A percentile compares a stretch with the other conserved stretches of the same genome.
Evolutionary conservation across 129 eudicot species (phyloP).

Genomic region (Dittrichia graveolens): DNA sequence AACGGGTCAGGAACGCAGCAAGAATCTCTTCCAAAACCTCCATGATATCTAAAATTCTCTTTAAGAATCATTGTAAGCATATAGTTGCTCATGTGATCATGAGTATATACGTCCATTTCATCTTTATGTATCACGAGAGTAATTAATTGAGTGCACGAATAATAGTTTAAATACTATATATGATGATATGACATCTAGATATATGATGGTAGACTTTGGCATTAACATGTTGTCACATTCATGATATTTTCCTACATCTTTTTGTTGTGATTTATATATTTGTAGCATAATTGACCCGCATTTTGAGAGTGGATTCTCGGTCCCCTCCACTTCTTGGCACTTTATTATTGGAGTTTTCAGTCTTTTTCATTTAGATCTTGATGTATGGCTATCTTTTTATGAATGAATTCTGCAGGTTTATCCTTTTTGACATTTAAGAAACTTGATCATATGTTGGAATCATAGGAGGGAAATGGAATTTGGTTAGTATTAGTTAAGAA

Average conservation of each 20-base stretch:
- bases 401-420: constrained; percentile 13
- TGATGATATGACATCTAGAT: constrained; percentile 30
- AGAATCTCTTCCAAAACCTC: too few species aligned
- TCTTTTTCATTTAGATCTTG: constrained; percentile 22
- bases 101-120: too few species aligned
- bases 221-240: constrained; percentile 32
- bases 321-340: constrained; percentile 49
- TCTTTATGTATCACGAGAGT: too few species aligned
- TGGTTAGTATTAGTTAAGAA: background rate
- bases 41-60: too few species aligned
- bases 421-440: constrained; percentile 3
- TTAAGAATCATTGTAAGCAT: too few species aligned
- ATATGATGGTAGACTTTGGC: constrained; percentile 31
- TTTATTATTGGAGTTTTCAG: constrained; percentile 27
- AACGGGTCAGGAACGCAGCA: too few species aligned
- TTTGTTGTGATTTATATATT: constrained; percentile 17
- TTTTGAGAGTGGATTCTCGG: constrained; percentile 52
- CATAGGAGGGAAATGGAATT: background rate
- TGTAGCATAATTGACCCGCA: constrained; percentile 48
- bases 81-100: too few species aligned
- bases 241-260: constrained; percentile 18
- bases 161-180: constrained; percentile 21
- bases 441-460: constrained; percentile 2
- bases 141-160: constrained; percentile 18
- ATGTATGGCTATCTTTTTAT: constrained; percentile 17